Base-by-base conservation (phyloP, 2,329 filamentous ascomycete genomes). In the Neocucurbitaria cava region DNA sequence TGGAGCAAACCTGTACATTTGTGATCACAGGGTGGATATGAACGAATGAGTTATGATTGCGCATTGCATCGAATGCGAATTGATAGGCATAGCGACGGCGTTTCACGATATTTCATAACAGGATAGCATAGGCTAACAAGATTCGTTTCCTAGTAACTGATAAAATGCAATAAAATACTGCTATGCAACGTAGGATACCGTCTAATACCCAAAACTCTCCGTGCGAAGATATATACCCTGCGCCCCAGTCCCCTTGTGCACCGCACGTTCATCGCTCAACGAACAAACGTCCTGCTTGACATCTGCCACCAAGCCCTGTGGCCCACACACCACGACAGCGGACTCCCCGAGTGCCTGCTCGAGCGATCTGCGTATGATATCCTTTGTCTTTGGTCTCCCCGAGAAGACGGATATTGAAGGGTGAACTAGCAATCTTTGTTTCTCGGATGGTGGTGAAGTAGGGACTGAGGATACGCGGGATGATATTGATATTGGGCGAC, bases 191-290 rank as follows among this genome's bases (percentile, higher is more conserved):
- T 17, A 11, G 10, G 11, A 21, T 13, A 3, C 6, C 20, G n/a
- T 64, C 51, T 60, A 80, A 56, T 76, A 86, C 3, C 79, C 81
- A 73, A 86, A 87, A 17, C 77, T 79, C 70, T 88, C 86, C 0
- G 81, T 81, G 72, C 87, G 84, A 28, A 87, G 68, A 67, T 82
- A 87, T 24, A 88, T 83, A 0, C 86, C 87, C 68, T 88, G 85
- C 13, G 87, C 87, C 0, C 85, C 86, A 0, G 84, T 88, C 2
- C 87, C 87, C 69, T 89, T 89, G 62, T 88, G 86, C 39, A 89
- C 85, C 3, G 85, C 87, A 26, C 87, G 77, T 71, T 89, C 87
- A 68, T 89, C 86, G 59, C 84, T 86, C 38, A 89, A 62, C 8
- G 67, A 77, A 3, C 84, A 84, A 0, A 85, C 84, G 50, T 77